Evolutionary conservation across 495 filamentous ascomycete species (phyloP).

Genomic region (Friedmanniomyces simplex): DNA sequence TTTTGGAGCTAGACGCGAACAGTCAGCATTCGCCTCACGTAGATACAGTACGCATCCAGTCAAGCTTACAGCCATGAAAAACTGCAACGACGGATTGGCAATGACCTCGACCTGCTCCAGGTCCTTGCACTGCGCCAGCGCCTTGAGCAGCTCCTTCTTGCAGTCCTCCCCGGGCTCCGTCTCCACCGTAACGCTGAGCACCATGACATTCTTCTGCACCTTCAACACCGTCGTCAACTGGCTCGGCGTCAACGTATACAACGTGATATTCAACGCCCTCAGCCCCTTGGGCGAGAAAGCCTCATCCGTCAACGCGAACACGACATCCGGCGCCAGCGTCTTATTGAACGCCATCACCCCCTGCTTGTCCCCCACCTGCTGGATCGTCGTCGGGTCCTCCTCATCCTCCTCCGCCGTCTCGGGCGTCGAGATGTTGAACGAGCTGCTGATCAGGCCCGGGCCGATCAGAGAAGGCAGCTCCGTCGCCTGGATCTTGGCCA

Average conservation of each 20-base stretch:
- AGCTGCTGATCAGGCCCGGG: conserved; percentile 24
- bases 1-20: conserved; percentile 17
- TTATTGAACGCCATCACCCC: conserved; percentile 23
- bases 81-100: conserved; percentile 21
- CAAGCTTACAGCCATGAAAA: conserved; percentile 20
- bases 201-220: conserved; percentile 20
- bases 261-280: conserved; percentile 23
- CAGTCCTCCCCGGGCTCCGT: conserved; percentile 14
- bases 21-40: neutral
- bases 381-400: too few species aligned
- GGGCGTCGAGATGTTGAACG: conserved; percentile 22
- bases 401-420: conserved; percentile 19
- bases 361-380: conserved; percentile 19
- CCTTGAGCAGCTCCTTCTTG: conserved; percentile 20
- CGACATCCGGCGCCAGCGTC: conserved; percentile 4
- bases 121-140: conserved; percentile 12
- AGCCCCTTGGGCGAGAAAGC: conserved; percentile 20
- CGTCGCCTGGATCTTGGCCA: conserved; percentile 23
- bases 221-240: conserved; percentile 19
- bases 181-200: conserved; percentile 23
- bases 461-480: conserved; percentile 23
- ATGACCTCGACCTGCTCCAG: conserved; percentile 27
- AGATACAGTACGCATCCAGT: neutral
- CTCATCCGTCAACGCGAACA: conserved; percentile 20
- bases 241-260: conserved; percentile 21